A percentile compares a stretch with the other conserved stretches of the same genome.
phyloP scores from a whole-genome alignment of 306 rosid species.

The Vigna mungo region DNA sequence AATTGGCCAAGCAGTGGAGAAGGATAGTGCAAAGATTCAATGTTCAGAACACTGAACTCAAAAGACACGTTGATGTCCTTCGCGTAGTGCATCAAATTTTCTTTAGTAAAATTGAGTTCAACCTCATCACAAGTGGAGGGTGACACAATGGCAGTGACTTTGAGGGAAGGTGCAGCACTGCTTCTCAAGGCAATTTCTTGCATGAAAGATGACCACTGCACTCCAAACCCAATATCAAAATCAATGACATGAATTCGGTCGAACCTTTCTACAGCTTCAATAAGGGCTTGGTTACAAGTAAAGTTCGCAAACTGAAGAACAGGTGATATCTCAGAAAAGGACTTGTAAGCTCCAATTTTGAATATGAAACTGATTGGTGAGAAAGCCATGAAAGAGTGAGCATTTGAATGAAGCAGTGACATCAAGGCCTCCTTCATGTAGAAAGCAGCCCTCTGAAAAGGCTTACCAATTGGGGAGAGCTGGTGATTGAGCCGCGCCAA shows the following conservation, averaged over 20 bases:
- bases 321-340: constrained; percentile 90
- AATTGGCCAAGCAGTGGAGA: constrained; percentile 58
- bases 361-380: constrained; percentile 78
- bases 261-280: constrained; percentile 76
- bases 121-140: constrained; percentile 65
- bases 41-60: constrained; percentile 65
- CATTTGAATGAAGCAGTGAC: constrained; percentile 62
- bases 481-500: constrained; percentile 99
- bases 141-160: constrained; percentile 78
- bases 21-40: constrained; percentile 65
- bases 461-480: constrained; percentile 93
- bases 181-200: constrained; percentile 80
- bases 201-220: constrained; percentile 95
- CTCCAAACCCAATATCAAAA: constrained; percentile 93
- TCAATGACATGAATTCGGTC: constrained; percentile 74
- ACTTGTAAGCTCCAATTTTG: constrained; percentile 87
- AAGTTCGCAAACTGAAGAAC: constrained; percentile 90
- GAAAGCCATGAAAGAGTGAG: constrained; percentile 51
- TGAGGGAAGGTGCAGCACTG: constrained; percentile 61
- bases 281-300: constrained; percentile 84
- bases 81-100: constrained; percentile 70
- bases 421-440: constrained; percentile 87
- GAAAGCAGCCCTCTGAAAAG: constrained; percentile 95
- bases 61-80: constrained; percentile 66
- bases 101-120: constrained; percentile 78